These are phyloP conservation scores for Starmerella floris DNA, from an alignment of 805 yeast species.

Conservation along the genomic window DNA sequence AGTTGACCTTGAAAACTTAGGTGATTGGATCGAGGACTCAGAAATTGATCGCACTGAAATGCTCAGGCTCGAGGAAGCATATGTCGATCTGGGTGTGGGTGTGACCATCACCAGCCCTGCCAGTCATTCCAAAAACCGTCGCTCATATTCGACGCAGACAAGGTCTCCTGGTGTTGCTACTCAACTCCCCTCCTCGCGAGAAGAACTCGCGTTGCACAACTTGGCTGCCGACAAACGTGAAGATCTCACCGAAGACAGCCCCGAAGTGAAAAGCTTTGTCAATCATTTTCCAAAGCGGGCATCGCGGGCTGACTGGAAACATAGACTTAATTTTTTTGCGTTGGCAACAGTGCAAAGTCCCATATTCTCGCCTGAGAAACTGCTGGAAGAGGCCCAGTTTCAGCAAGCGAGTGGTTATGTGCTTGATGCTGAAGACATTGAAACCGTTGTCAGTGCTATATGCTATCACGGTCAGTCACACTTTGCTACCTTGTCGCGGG, in stretches of 20 bases:
- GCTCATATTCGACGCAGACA: background rate
- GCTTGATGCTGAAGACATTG: constrained; percentile 23
- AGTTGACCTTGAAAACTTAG: constrained; percentile 37
- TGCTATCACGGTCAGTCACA: constrained; percentile 22
- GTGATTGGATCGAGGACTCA: background rate
- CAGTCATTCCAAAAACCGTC: background rate
- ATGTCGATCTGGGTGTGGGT: constrained; percentile 1
- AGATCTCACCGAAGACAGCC: constrained; percentile 10
- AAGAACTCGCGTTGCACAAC: constrained; percentile 13
- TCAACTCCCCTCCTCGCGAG: constrained; percentile 2
- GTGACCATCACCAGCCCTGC: background rate
- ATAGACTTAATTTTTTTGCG: constrained; percentile 22
- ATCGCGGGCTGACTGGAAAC: constrained; percentile 23
- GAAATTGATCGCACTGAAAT: background rate
- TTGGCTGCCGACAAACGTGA: background rate
- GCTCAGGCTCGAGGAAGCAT: background rate
- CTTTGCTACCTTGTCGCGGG: constrained; percentile 13
- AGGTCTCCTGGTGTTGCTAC: background rate
- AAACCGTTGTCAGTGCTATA: constrained; percentile 21
- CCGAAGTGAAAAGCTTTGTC: constrained; percentile 20
- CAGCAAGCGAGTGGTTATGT: constrained; percentile 27
- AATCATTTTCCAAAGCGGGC: constrained; percentile 18
- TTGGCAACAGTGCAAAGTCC: constrained; percentile 16
- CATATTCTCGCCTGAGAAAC: constrained; percentile 18
- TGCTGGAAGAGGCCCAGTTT: constrained; percentile 21